Conservation (phyloP, 306 rosid species). For the Pterocarpus santalinus region DNA sequence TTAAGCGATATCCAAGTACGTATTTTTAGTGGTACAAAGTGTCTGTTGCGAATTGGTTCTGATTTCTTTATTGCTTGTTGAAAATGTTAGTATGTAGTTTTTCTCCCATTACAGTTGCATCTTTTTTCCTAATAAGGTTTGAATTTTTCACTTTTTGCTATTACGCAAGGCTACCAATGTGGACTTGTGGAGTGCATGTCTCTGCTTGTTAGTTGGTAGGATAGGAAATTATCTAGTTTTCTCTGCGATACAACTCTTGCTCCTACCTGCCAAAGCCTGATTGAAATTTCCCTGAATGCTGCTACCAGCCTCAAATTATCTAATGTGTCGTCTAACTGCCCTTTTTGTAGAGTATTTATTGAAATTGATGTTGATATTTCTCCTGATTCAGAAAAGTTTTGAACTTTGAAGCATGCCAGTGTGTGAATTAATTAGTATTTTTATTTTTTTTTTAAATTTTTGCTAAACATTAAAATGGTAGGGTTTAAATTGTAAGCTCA, state of each 20-base stretch:
- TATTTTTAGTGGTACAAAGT: slow-evolving; percentile 26
- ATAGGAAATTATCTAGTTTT: too few species aligned
- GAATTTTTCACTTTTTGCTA: slow-evolving; percentile 1
- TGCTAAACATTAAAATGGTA: neutral
- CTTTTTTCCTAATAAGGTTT: neutral
- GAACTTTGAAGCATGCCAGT: neutral
- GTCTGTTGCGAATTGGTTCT: neutral
- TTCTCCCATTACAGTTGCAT: neutral
- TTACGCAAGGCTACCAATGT: neutral
- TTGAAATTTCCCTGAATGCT: too few species aligned
- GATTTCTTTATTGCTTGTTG: neutral
- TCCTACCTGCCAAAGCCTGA: too few species aligned
- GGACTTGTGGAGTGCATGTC: too few species aligned
- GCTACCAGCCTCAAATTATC: too few species aligned
- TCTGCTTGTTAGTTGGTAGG: too few species aligned
- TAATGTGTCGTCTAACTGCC: too few species aligned
- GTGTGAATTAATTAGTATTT: neutral
- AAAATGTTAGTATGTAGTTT: too few species aligned
- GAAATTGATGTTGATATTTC: neutral
- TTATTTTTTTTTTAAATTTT: neutral
- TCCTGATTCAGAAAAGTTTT: neutral
- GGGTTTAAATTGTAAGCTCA: neutral
- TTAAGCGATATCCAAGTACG: slow-evolving; percentile 97
- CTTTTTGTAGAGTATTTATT: too few species aligned
- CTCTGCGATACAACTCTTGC: too few species aligned